phyloP scores from a whole-genome alignment of 106 monocot species.

The Dendrobium chrysotoxum region DNA sequence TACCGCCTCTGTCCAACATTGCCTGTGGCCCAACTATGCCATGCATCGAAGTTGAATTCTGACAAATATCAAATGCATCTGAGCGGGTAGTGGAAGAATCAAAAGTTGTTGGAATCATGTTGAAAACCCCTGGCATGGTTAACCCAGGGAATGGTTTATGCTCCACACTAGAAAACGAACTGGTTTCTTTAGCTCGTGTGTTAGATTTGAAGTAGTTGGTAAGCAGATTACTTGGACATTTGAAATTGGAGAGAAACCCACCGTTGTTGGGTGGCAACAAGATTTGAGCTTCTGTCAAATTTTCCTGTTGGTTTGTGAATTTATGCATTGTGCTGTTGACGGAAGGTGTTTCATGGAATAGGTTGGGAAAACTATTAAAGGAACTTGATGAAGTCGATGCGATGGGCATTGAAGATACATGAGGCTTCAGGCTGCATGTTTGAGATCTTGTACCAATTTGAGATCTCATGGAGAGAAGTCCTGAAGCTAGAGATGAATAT shows the following conservation, averaged over 20 bases:
- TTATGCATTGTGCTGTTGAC: slow-evolving; percentile 1
- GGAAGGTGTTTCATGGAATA: neutral
- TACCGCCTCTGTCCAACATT: neutral
- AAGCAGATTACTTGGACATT: neutral
- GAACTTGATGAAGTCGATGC: slow-evolving; percentile 1
- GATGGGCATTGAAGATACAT: neutral
- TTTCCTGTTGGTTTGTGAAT: slow-evolving; percentile 5
- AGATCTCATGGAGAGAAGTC: slow-evolving; percentile 4
- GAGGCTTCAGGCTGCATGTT: neutral
- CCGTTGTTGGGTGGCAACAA: slow-evolving; percentile 3
- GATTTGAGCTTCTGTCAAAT: slow-evolving; percentile 1
- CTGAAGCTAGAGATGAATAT: slow-evolving; percentile 8
- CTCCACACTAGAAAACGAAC: slow-evolving; percentile 7
- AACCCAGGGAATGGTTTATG: slow-evolving; percentile 5
- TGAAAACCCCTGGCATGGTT: slow-evolving; percentile 3
- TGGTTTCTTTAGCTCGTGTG: neutral
- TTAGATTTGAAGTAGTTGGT: neutral
- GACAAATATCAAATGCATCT: neutral
- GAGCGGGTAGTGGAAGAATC: neutral
- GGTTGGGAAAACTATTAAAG: neutral
- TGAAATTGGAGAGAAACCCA: neutral
- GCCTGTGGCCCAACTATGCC: slow-evolving; percentile 4
- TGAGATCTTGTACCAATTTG: neutral
- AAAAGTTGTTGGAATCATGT: neutral
- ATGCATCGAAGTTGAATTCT: slow-evolving; percentile 5